phyloP scores from a whole-genome alignment of 768 basidiomycete species.

The Calocybe indica region DNA sequence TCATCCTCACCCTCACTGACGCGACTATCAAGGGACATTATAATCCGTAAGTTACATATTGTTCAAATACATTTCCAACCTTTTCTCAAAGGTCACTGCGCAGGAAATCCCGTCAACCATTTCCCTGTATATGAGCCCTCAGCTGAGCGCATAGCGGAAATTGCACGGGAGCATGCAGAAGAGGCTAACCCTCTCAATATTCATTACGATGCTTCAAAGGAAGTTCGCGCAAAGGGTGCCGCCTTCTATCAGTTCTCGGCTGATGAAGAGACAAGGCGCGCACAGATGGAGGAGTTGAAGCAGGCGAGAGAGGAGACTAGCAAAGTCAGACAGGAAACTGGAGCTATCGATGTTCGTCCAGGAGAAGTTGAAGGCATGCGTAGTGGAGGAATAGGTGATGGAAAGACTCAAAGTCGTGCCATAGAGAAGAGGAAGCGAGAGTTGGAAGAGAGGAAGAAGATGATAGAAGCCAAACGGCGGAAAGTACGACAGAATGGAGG shows the following conservation, averaged over 20 bases:
- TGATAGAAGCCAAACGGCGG: slow-evolving; percentile 63
- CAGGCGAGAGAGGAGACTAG: slow-evolving; percentile 67
- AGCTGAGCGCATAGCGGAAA: slow-evolving; percentile 69
- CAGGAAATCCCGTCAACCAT: slow-evolving; percentile 77
- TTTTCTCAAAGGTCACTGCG: slow-evolving; percentile 3
- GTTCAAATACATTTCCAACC: background rate
- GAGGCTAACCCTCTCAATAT: slow-evolving; percentile 62
- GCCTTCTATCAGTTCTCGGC: slow-evolving; percentile 88
- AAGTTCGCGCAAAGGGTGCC: slow-evolving; percentile 86
- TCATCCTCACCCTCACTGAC: slow-evolving; percentile 4
- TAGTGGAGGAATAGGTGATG: slow-evolving; percentile 21
- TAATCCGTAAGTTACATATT: slow-evolving; percentile 41
- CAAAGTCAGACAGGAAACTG: slow-evolving; percentile 48
- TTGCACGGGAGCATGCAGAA: slow-evolving; percentile 65
- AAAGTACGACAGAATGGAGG: slow-evolving; percentile 29
- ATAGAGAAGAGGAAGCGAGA: slow-evolving; percentile 73
- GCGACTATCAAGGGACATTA: slow-evolving; percentile 38
- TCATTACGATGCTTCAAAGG: slow-evolving; percentile 79
- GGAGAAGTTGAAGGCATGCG: slow-evolving; percentile 81
- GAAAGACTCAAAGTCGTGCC: slow-evolving; percentile 40
- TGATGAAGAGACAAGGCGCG: slow-evolving; percentile 72
- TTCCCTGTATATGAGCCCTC: slow-evolving; percentile 89
- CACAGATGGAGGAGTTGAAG: slow-evolving; percentile 81
- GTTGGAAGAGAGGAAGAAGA: slow-evolving; percentile 56
- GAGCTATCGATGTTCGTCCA: slow-evolving; percentile 53